A percentile compares a stretch with the other conserved stretches of the same genome.
phyloP scores from a whole-genome alignment of 306 rosid genomes.

The Trichosanthes cucumerina region DNA sequence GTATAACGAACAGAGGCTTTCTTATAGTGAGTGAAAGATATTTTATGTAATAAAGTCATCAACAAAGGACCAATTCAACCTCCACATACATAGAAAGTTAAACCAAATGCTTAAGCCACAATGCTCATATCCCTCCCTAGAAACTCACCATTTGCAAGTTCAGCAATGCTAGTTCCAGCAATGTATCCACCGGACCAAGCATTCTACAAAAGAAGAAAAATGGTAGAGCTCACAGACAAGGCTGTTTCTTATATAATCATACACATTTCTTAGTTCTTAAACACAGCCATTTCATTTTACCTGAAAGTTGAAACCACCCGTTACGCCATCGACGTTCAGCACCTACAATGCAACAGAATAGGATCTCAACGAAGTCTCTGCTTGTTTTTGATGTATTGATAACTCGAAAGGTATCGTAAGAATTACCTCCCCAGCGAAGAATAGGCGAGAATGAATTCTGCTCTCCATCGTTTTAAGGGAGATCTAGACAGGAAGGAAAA shows the following conservation, averaged over 20 bases:
- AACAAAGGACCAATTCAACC: background rate
- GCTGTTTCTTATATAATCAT: background rate
- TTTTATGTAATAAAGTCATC: background rate
- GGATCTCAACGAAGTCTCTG: background rate
- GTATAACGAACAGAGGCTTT: no score
- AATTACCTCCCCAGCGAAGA: constrained; percentile 89
- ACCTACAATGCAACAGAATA: constrained; percentile 36
- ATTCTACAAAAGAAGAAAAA: constrained; percentile 32
- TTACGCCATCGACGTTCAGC: constrained; percentile 76
- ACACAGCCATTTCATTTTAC: constrained; percentile 16
- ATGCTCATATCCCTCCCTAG: background rate
- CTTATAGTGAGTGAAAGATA: no score
- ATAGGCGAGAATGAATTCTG: constrained; percentile 49
- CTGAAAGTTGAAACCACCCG: constrained; percentile 98
- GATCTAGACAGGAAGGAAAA: constrained; percentile 34
- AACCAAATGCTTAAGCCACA: background rate
- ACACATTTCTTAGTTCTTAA: background rate
- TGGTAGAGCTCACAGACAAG: background rate
- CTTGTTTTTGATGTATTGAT: background rate
- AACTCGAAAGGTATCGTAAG: background rate
- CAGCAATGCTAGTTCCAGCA: constrained; percentile 71
- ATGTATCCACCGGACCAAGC: constrained; percentile 88
- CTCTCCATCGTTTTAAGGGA: constrained; percentile 79
- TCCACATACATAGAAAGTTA: background rate
- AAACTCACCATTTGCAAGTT: constrained; percentile 17